A percentile compares a stretch with the other conserved stretches of the same genome.
These are phyloP conservation scores for Aphanomyces stellatus DNA, from an alignment of 352 stramenopile species.

Conservation along the genomic window DNA sequence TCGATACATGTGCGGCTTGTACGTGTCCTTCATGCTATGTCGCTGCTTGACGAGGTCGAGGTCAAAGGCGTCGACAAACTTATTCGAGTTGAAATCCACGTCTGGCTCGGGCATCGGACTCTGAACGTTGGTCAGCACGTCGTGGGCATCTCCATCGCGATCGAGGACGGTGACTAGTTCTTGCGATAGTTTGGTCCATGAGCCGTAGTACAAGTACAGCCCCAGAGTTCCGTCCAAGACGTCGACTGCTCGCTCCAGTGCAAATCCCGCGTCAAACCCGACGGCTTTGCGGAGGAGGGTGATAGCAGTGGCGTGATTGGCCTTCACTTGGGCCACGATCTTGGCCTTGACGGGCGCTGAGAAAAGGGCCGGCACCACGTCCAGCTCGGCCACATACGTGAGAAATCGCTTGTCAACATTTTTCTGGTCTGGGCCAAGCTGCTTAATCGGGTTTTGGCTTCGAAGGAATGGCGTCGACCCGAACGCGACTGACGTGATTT, in stretches of 20 bases:
- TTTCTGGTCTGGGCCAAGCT: too few species aligned
- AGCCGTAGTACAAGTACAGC: background rate
- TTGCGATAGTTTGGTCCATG: background rate
- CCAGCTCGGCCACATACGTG: background rate
- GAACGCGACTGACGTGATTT: slow-evolving; percentile 8
- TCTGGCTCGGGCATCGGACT: background rate
- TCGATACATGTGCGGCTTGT: background rate
- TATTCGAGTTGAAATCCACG: background rate
- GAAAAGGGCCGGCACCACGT: slow-evolving; percentile 4
- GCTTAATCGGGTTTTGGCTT: background rate
- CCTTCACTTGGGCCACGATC: background rate
- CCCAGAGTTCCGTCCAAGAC: background rate
- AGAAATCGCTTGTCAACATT: background rate
- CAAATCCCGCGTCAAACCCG: background rate
- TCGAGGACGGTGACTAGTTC: background rate
- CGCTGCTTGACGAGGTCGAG: background rate
- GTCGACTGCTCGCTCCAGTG: background rate
- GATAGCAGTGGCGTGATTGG: background rate
- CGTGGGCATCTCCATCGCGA: background rate
- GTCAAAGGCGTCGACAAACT: background rate
- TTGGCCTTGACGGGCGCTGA: background rate
- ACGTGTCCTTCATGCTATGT: background rate
- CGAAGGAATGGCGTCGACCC: slow-evolving; percentile 2
- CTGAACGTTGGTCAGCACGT: background rate
- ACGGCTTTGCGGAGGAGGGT: background rate